Base-by-base conservation (phyloP, 352 stramenopile genomes). In the Sclerospora graminicola region DNA sequence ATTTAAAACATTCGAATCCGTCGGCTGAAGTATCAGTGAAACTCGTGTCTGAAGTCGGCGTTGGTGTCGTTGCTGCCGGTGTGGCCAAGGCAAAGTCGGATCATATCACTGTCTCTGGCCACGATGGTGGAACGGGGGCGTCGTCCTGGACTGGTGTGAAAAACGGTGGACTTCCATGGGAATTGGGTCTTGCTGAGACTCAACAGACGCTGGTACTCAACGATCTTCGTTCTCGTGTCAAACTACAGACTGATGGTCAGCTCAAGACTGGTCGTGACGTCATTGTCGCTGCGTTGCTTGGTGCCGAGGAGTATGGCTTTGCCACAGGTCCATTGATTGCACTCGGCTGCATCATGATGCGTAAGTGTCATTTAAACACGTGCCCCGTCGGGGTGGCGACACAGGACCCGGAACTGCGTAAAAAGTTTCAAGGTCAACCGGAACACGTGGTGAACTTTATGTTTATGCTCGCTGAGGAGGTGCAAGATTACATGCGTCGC, bases 371-470 rank as follows among this genome's bases (percentile, higher is more conserved):
- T 69, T 76, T 98, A 53, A 98, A 98, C 68, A 98, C 93, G 8
- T 98, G 94, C 63, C 94, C 94, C 18, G 94, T 98, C n/a, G 94
- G 94, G 44, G 89, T 98, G 55, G 94, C 94, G n/a, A 98, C 94
- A 4, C 94, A 98, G 69, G 92, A 98, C 49, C 79, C 90, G 55
- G 89, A 98, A 54, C 72, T 98, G 14, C 76, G 92, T 34, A 89
- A 90, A 51, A 98, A 98, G 58, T 98, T 98, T 63, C 71, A 79
- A 37, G 94, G 94, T 26, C 77, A 97, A 64, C 94, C 93, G 27
- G 91, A 98, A 60, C 91, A 98, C 57, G 94, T 98, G 13, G 80
- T 98, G 35, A 98, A 98, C 64, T 98, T 97, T 64, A 96, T 98
- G 60, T 97, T 94, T 39, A 71, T 98, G 54, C 69, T 98, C 33